Conservation (phyloP, 176 grass and related monocot genomes). For the Eleusine coracana region DNA sequence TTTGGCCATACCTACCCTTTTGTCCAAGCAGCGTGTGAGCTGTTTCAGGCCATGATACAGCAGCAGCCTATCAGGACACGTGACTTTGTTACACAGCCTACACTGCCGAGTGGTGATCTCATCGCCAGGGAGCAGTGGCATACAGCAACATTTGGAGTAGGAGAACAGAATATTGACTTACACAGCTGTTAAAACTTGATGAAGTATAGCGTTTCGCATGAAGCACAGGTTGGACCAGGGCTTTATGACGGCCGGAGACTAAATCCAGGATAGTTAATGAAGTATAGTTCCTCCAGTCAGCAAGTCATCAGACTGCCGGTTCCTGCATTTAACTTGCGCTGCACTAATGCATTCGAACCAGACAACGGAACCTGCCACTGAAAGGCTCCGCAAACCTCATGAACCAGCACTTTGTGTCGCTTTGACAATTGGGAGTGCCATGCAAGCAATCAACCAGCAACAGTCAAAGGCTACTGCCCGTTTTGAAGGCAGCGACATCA, state of each 20-base stretch:
- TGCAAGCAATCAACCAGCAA: background rate
- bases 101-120: no score
- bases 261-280: background rate
- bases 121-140: no score
- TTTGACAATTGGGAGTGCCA: no score
- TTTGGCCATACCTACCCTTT: conserved; percentile 32
- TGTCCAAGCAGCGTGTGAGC: conserved; percentile 5
- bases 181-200: background rate
- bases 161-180: background rate
- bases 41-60: background rate
- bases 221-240: conserved; percentile 10
- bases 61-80: background rate
- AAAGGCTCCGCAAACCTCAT: background rate
- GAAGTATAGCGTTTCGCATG: background rate
- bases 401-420: background rate
- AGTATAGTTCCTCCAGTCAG: background rate
- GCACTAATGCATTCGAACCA: background rate
- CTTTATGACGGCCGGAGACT: background rate
- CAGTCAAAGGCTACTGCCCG: background rate
- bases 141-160: background rate
- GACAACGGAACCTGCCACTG: background rate
- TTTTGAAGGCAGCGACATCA: background rate
- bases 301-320: background rate
- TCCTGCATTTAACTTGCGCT: background rate
- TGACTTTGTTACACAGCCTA: background rate